Conservation (phyloP, 352 stramenopile species). For the Phytopythium ostracodes region DNA sequence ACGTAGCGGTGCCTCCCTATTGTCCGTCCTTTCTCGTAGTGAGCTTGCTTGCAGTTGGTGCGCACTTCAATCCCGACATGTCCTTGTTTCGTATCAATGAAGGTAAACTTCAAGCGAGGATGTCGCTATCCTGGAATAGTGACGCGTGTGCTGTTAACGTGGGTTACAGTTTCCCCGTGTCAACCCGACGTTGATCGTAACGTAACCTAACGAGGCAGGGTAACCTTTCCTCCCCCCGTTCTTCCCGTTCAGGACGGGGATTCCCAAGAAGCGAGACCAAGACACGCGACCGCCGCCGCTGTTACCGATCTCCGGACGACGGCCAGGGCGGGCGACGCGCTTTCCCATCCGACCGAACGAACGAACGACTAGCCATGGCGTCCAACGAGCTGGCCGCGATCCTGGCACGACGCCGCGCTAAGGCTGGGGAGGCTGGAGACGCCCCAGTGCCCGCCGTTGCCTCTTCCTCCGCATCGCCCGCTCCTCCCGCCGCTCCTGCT, state of each 20-base stretch:
- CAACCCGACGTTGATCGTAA: not conserved
- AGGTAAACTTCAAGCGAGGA: not conserved
- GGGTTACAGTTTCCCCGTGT: not conserved
- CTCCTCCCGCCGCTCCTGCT: conserved; percentile 11
- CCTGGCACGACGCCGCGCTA: conserved; percentile 68
- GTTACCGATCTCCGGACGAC: not conserved
- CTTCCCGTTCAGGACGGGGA: not conserved
- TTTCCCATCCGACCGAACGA: not conserved
- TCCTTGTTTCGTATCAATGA: too few species aligned
- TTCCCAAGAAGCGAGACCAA: not conserved
- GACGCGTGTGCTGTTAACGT: not conserved
- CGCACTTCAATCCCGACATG: too few species aligned
- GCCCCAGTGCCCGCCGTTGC: conserved; percentile 20
- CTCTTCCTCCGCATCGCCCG: conserved; percentile 16
- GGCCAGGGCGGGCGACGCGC: not conserved
- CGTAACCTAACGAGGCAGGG: not conserved
- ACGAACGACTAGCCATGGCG: conserved; percentile 34
- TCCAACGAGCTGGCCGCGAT: conserved; percentile 83
- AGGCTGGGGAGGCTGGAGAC: conserved; percentile 45
- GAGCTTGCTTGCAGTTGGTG: too few species aligned
- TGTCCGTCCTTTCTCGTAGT: too few species aligned
- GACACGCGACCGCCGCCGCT: not conserved
- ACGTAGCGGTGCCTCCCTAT: too few species aligned
- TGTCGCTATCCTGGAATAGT: not conserved
- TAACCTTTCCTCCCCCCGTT: not conserved